Evolutionary conservation across 768 basidiomycete species (phyloP).

Genomic region (Termitomyces sp.): DNA sequence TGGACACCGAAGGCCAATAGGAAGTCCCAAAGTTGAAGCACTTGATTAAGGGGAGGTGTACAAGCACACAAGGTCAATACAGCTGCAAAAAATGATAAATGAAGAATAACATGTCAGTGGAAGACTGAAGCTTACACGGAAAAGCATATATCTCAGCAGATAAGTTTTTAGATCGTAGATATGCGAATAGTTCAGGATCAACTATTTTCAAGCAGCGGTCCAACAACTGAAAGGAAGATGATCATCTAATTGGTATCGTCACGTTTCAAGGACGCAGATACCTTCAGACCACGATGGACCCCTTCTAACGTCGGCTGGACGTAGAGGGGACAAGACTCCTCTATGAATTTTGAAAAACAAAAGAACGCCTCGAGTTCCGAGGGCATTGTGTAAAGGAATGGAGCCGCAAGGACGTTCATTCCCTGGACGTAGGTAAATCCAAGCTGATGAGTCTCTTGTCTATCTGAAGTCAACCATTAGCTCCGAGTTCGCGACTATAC

Average conservation of each 20-base stretch:
- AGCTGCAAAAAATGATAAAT: constrained; percentile 39
- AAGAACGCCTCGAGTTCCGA: constrained; percentile 98
- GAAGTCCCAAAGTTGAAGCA: constrained; percentile 95
- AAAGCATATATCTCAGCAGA: constrained; percentile 97
- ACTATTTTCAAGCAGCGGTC: constrained; percentile 90
- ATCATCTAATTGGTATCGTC: neutral
- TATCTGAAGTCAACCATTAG: constrained; percentile 38
- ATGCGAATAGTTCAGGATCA: constrained; percentile 76
- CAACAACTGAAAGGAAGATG: constrained; percentile 54
- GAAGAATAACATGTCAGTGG: neutral
- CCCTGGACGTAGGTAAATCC: constrained; percentile 98
- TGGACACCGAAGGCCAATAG: constrained; percentile 95
- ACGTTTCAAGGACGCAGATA: constrained; percentile 20
- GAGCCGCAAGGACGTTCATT: constrained; percentile 98
- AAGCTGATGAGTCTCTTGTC: constrained; percentile 70
- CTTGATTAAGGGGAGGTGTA: constrained; percentile 93
- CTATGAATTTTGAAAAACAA: constrained; percentile 95
- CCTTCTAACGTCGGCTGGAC: constrained; percentile 95
- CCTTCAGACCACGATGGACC: constrained; percentile 91
- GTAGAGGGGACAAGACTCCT: constrained; percentile 91
- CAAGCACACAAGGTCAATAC: constrained; percentile 94
- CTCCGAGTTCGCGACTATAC: neutral
- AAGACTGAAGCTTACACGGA: constrained; percentile 59
- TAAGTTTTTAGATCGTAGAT: constrained; percentile 85
- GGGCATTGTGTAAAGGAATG: constrained; percentile 96